phyloP scores from a whole-genome alignment of 331 rosid genomes.

The Acacia concinna region DNA sequence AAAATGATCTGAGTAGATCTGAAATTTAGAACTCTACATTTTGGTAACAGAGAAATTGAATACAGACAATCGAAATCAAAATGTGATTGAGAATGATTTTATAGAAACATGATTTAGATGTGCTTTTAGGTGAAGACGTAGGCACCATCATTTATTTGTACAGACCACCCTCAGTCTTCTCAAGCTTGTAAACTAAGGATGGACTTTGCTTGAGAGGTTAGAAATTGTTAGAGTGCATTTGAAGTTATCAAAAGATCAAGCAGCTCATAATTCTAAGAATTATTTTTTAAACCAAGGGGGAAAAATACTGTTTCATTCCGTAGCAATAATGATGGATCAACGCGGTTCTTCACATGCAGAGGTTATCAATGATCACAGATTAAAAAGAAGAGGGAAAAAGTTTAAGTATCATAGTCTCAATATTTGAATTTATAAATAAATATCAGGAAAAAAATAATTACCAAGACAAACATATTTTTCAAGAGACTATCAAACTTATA shows the following conservation, averaged over 20 bases:
- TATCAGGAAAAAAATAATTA: neutral
- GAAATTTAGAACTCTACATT: neutral
- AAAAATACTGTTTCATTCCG: neutral
- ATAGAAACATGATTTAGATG: slow-evolving; percentile 18
- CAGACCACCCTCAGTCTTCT: neutral
- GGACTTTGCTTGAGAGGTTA: slow-evolving; percentile 47
- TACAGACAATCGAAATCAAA: neutral
- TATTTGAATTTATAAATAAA: neutral
- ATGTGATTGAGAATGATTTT: slow-evolving; percentile 10
- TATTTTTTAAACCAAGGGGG: neutral
- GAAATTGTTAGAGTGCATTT: slow-evolving; percentile 43
- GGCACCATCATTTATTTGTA: slow-evolving; percentile 6
- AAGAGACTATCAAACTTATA: neutral
- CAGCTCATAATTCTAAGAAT: neutral
- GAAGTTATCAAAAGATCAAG: slow-evolving; percentile 34
- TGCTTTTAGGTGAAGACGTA: slow-evolving; percentile 4
- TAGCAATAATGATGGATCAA: neutral
- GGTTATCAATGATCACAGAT: neutral
- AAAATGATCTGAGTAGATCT: neutral
- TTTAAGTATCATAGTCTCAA: neutral
- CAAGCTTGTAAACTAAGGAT: slow-evolving; percentile 46
- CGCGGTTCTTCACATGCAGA: neutral
- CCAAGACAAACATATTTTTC: neutral
- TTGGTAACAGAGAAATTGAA: neutral
- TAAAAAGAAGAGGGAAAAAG: neutral